Evolutionary conservation across 768 basidiomycete genomes (phyloP).

Genomic region (Lentinula sp.): DNA sequence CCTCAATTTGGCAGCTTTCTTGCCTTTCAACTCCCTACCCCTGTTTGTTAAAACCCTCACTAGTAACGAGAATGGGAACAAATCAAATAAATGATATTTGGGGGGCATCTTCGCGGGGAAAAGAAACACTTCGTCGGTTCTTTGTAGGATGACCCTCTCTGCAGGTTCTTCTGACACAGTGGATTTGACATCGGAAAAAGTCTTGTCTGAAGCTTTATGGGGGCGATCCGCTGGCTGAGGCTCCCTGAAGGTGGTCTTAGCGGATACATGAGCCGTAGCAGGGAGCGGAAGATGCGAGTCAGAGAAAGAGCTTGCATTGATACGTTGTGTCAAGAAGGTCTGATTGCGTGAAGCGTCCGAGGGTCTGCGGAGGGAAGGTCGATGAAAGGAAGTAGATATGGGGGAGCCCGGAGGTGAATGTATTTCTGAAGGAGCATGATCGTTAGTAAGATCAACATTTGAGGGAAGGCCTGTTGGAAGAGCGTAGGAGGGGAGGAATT

Average conservation of each 20-base stretch:
- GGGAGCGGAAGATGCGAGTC: constrained; percentile 23
- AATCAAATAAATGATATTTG: constrained; percentile 52
- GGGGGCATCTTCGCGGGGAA: constrained; percentile 54
- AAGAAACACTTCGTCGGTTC: constrained; percentile 39
- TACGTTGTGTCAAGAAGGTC: constrained; percentile 19
- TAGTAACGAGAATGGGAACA: constrained; percentile 66
- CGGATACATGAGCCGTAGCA: constrained; percentile 14
- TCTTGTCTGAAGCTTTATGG: constrained; percentile 4
- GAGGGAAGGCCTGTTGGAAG: constrained; percentile 47
- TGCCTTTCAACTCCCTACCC: constrained; percentile 53
- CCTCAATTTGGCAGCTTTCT: constrained; percentile 49
- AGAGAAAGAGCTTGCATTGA: constrained; percentile 10
- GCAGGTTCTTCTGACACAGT: constrained; percentile 6
- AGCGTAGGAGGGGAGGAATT: constrained; percentile 64
- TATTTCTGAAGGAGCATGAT: constrained; percentile 1
- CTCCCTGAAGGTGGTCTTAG: constrained; percentile 9
- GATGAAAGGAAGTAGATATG: neutral
- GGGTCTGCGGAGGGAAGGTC: neutral
- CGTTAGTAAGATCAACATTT: constrained; percentile 18
- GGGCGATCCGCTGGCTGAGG: constrained; percentile 10
- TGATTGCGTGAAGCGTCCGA: constrained; percentile 5
- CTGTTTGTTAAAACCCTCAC: constrained; percentile 37
- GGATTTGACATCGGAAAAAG: constrained; percentile 10
- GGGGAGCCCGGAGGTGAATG: constrained; percentile 7
- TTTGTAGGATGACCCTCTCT: constrained; percentile 30